Conservation (phyloP, 2,329 filamentous ascomycete genomes). For the Verticillium klebahnii region DNA sequence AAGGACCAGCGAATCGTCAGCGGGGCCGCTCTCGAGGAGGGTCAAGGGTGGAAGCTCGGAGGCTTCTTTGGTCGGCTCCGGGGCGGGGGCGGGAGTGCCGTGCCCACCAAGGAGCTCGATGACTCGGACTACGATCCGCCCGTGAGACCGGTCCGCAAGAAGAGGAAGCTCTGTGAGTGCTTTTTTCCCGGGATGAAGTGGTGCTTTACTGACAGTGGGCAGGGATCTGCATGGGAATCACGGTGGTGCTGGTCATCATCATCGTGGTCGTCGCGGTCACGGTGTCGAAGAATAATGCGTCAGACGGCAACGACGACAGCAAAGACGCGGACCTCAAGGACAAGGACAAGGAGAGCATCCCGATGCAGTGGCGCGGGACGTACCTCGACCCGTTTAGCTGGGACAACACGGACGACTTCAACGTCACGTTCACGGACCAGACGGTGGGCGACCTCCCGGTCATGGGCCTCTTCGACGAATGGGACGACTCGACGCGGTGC, state of each 20-base stretch:
- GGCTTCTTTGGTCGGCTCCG: constrained; percentile 24
- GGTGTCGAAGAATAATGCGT: constrained; percentile 56
- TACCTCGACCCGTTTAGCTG: constrained; percentile 87
- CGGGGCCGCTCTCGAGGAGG: constrained; percentile 66
- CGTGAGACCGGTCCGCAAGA: constrained; percentile 38
- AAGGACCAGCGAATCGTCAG: constrained; percentile 63
- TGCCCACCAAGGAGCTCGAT: constrained; percentile 46
- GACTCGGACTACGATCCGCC: constrained; percentile 38
- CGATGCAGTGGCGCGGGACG: constrained; percentile 64
- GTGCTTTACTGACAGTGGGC: not conserved
- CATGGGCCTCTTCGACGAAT: constrained; percentile 81
- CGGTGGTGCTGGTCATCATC: constrained; percentile 56
- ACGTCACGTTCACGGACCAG: constrained; percentile 83
- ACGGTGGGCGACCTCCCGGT: constrained; percentile 83
- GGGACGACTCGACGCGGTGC: constrained; percentile 76
- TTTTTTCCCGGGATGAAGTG: not conserved
- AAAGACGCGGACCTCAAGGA: constrained; percentile 36
- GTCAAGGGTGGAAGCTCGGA: constrained; percentile 30
- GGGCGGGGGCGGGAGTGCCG: constrained; percentile 41
- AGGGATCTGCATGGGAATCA: constrained; percentile 53
- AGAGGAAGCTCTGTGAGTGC: constrained; percentile 57
- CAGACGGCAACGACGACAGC: constrained; percentile 9
- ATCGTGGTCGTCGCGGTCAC: constrained; percentile 65
- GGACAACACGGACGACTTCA: constrained; percentile 88
- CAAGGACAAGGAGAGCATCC: constrained; percentile 53